Conservation (phyloP, 2,329 filamentous ascomycete genomes). For the Lachnellula hyalina region DNA sequence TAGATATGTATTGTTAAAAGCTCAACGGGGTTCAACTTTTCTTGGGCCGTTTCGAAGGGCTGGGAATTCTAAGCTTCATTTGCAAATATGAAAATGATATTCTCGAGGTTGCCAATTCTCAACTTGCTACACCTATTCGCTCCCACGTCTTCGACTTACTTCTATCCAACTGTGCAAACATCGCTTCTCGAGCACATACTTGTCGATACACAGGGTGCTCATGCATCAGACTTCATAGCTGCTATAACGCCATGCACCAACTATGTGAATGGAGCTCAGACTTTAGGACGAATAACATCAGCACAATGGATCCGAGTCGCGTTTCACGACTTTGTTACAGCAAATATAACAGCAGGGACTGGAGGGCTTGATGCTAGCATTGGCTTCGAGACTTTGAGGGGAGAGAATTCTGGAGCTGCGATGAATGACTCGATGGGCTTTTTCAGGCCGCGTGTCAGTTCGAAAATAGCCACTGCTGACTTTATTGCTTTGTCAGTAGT, state of each 20-base stretch:
- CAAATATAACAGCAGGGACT: slow-evolving; percentile 39
- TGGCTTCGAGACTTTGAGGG: slow-evolving; percentile 49
- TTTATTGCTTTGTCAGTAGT: slow-evolving; percentile 49
- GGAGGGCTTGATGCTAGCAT: slow-evolving; percentile 56
- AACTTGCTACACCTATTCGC: neutral
- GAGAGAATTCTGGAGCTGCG: slow-evolving; percentile 51
- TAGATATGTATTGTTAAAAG: too few species aligned
- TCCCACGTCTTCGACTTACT: slow-evolving; percentile 9
- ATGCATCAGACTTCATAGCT: slow-evolving; percentile 40
- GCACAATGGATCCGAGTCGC: slow-evolving; percentile 56
- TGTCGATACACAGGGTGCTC: slow-evolving; percentile 19
- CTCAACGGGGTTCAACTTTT: too few species aligned
- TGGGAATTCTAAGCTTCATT: neutral
- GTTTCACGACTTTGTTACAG: slow-evolving; percentile 57
- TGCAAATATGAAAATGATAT: neutral
- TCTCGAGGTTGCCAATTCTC: neutral
- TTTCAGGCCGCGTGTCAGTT: slow-evolving; percentile 16
- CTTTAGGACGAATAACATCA: slow-evolving; percentile 49
- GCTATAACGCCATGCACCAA: slow-evolving; percentile 52
- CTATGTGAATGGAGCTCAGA: slow-evolving; percentile 44
- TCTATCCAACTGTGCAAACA: slow-evolving; percentile 16
- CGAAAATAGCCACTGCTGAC: slow-evolving; percentile 22
- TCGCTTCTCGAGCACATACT: slow-evolving; percentile 21
- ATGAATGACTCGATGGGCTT: slow-evolving; percentile 34
- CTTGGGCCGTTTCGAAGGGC: too few species aligned